Evolutionary conservation across 139 green algal genomes (phyloP), one percentile per base, ranked within the genome.

Genomic region (Chlorella vulgaris): DNA sequence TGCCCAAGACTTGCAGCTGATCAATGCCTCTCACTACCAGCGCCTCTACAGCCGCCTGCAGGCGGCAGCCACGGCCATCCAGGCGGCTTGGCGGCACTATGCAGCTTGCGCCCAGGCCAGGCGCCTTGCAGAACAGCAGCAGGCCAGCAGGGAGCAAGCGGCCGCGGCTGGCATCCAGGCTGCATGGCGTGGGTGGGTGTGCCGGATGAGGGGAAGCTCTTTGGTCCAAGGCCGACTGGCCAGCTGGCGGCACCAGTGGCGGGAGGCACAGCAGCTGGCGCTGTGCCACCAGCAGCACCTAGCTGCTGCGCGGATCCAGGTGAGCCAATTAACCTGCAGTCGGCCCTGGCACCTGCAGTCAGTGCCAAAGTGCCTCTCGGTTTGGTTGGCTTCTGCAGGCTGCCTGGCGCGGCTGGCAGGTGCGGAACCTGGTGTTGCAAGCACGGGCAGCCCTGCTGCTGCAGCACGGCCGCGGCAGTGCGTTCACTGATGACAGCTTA

Each of bases 191-290:
- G 77, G 77, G 24, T 69, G 47, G 50, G 13, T 22, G 13, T 79
- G 38, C 51, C 55, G 39, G 31, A 47, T 33, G 18, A 42, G 26
- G 28, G 13, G 35, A 10, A 7, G 39, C 36, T 5, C 36, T 2
- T 69, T 24, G 24, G 35, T 83, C 33, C 65, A 58, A 33, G 29
- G 22, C 1, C 38, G 50, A 21, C 66, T 83, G 77, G 50, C 35
- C 8, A 47, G 10, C 2, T 83, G 77, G 77, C 65, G 77, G 65
- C 31, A 33, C 26, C 22, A 76, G 50, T 83, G 77, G 77, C 66
- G 15, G 15, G 47, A 33, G 50, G 65, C 65, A 18, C 66, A 83
- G 66, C 28, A 22, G 28, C 50, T 42, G 6, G 10, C 76, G 50
- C 33, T 58, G 35, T 7, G 26, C 7, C 65, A 83, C 50, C 77